These are phyloP conservation scores for Toxicodendron radicans DNA, from an alignment of 345 rosid species.

Conservation along the genomic window DNA sequence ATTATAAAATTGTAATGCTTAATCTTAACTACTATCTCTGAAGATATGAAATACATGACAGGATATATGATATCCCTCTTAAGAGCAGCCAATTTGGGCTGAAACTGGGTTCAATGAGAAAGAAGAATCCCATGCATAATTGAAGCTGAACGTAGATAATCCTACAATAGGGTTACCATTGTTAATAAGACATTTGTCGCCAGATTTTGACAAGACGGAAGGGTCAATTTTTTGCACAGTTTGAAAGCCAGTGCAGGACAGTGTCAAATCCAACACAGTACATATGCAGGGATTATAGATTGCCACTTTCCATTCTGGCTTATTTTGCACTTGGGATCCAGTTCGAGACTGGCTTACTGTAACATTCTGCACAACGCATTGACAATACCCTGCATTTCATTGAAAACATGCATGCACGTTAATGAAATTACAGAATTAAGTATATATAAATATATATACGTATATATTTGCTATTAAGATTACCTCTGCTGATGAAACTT, in stretches of 20 bases:
- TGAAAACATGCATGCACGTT: no score
- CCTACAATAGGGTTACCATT: background rate
- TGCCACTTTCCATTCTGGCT: slow-evolving; percentile 22
- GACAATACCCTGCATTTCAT: background rate
- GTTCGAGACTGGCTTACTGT: slow-evolving; percentile 12
- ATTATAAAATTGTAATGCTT: no score
- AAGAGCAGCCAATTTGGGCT: background rate
- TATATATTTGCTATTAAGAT: background rate
- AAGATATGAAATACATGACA: no score
- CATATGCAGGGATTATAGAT: slow-evolving; percentile 16
- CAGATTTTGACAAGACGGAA: slow-evolving; percentile 4
- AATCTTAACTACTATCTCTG: no score
- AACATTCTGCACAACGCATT: slow-evolving; percentile 2
- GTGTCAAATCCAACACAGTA: background rate
- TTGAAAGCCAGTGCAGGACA: slow-evolving; percentile 25
- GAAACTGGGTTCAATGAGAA: slow-evolving; percentile 8
- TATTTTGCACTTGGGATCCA: background rate
- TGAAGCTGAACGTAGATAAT: background rate
- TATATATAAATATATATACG: background rate
- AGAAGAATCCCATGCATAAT: slow-evolving; percentile 17
- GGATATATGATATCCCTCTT: background rate
- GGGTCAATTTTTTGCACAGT: slow-evolving; percentile 8
- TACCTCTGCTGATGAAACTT: background rate
- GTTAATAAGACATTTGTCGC: slow-evolving; percentile 13
- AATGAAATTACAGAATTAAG: no score